Conservation (phyloP, 805 yeast species). For the Debaryomyces prosopidis region DNA sequence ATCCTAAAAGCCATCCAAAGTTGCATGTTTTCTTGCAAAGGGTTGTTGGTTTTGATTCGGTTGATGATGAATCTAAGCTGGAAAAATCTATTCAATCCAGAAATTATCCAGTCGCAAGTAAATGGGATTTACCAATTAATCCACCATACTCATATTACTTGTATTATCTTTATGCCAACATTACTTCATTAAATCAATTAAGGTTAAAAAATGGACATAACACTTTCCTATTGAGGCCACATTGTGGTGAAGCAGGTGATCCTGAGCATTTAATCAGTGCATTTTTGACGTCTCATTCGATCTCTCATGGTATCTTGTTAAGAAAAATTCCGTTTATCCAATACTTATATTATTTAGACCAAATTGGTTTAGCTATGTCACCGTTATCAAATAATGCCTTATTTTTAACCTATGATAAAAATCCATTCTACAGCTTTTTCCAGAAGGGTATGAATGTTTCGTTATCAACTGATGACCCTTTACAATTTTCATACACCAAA, state of each 20-base stretch:
- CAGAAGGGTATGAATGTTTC: slow-evolving; percentile 93
- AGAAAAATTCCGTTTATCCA: slow-evolving; percentile 95
- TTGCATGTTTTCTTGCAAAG: slow-evolving; percentile 84
- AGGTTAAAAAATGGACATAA: slow-evolving; percentile 74
- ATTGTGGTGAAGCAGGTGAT: slow-evolving; percentile 99
- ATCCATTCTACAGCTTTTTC: slow-evolving; percentile 90
- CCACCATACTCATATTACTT: slow-evolving; percentile 98
- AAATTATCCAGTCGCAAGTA: slow-evolving; percentile 80
- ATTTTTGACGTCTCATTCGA: slow-evolving; percentile 84
- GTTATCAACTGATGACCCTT: slow-evolving; percentile 94
- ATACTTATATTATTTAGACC: slow-evolving; percentile 89
- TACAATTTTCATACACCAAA: slow-evolving; percentile 94
- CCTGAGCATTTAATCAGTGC: slow-evolving; percentile 95
- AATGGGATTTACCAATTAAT: slow-evolving; percentile 76
- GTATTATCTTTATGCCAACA: slow-evolving; percentile 83
- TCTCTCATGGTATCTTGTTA: slow-evolving; percentile 91
- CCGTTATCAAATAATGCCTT: slow-evolving; percentile 96
- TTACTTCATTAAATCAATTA: slow-evolving; percentile 84
- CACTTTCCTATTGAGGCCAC: slow-evolving; percentile 95
- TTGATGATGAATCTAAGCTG: slow-evolving; percentile 93
- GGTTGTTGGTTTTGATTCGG: slow-evolving; percentile 97
- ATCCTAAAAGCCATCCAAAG: slow-evolving; percentile 90
- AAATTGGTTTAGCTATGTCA: slow-evolving; percentile 97
- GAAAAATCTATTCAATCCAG: slow-evolving; percentile 75
- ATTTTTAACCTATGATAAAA: slow-evolving; percentile 93